Percentiles rank a stretch among this genome's conserved stretches.
phyloP scores from a whole-genome alignment of 495 filamentous ascomycete species.

The Aspergillus bertholletiae region DNA sequence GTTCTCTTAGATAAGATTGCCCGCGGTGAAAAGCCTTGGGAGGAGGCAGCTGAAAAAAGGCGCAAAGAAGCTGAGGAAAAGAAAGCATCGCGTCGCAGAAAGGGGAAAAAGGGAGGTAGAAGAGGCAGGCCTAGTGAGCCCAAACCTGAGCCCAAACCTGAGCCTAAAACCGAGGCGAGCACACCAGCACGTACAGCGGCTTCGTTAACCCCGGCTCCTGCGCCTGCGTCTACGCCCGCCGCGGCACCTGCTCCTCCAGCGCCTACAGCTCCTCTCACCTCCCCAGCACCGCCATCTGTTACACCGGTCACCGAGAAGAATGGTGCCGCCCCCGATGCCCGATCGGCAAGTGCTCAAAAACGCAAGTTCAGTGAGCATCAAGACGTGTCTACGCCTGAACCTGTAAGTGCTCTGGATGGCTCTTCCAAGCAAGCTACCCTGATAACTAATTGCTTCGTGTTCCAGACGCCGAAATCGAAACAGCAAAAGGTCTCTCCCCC shows the following conservation, averaged over 20 bases:
- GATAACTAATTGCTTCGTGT: not conserved
- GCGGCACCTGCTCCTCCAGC: constrained; percentile 4
- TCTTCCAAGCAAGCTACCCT: not conserved
- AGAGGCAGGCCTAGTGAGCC: constrained; percentile 40
- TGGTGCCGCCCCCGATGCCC: constrained; percentile 24
- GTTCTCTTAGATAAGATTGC: constrained; percentile 68
- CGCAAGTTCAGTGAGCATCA: constrained; percentile 42
- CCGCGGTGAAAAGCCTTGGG: constrained; percentile 83
- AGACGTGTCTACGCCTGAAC: constrained; percentile 24
- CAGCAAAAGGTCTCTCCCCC: constrained; percentile 36
- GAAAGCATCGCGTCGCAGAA: constrained; percentile 40
- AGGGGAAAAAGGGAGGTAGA: constrained; percentile 43
- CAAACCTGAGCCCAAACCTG: constrained; percentile 17
- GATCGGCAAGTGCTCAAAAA: constrained; percentile 35
- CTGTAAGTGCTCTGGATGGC: constrained; percentile 23
- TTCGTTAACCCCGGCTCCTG: constrained; percentile 27
- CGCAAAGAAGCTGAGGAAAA: constrained; percentile 48
- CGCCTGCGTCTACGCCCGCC: constrained; percentile 7
- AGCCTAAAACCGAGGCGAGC: constrained; percentile 33
- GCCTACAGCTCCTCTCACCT: constrained; percentile 4
- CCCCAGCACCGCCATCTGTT: constrained; percentile 18
- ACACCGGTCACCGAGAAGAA: constrained; percentile 34
- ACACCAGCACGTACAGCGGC: constrained; percentile 31
- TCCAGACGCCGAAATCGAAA: constrained; percentile 38
- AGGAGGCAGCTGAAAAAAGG: constrained; percentile 56